phyloP scores from a whole-genome alignment of 2,329 filamentous ascomycete genomes.

The Colletotrichum musicola region DNA sequence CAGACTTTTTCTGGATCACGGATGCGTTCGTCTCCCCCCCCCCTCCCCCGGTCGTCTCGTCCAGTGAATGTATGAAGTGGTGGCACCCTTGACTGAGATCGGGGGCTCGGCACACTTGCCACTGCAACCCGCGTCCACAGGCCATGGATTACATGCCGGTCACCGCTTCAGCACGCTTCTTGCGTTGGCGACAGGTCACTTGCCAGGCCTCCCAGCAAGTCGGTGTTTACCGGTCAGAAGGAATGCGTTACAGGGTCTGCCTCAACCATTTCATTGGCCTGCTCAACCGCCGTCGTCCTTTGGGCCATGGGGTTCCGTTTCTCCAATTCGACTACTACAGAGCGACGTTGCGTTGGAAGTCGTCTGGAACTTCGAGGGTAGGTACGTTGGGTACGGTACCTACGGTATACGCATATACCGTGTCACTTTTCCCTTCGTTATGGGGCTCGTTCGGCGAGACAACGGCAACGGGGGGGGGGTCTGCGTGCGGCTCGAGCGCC shows the following conservation, averaged over 20 bases:
- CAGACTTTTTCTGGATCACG: slow-evolving; percentile 31
- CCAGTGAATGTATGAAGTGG: slow-evolving; percentile 22
- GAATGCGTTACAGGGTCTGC: neutral
- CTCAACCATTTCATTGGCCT: slow-evolving; percentile 6
- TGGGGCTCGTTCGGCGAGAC: slow-evolving; percentile 16
- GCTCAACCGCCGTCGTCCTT: neutral
- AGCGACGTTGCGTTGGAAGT: neutral
- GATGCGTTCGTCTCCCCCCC: slow-evolving; percentile 32
- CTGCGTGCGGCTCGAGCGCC: slow-evolving; percentile 10
- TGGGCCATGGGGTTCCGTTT: neutral
- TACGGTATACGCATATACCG: neutral
- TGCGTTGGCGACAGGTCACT: slow-evolving; percentile 26
- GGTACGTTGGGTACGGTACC: slow-evolving; percentile 12
- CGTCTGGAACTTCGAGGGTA: slow-evolving; percentile 11
- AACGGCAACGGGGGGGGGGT: neutral
- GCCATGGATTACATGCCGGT: slow-evolving; percentile 16
- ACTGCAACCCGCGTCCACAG: slow-evolving; percentile 25
- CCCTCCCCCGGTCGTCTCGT: slow-evolving; percentile 26
- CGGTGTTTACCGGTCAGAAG: slow-evolving; percentile 24
- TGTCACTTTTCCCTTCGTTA: slow-evolving; percentile 2
- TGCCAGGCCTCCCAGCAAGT: slow-evolving; percentile 25
- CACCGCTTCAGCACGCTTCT: slow-evolving; percentile 33
- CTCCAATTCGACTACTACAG: slow-evolving; percentile 9
- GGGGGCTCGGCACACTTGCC: slow-evolving; percentile 36
- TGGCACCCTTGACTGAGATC: slow-evolving; percentile 25